A percentile compares a stretch with the other conserved stretches of the same genome.
phyloP scores from a whole-genome alignment of 495 filamentous ascomycete genomes.

The Trichoderma virens region DNA sequence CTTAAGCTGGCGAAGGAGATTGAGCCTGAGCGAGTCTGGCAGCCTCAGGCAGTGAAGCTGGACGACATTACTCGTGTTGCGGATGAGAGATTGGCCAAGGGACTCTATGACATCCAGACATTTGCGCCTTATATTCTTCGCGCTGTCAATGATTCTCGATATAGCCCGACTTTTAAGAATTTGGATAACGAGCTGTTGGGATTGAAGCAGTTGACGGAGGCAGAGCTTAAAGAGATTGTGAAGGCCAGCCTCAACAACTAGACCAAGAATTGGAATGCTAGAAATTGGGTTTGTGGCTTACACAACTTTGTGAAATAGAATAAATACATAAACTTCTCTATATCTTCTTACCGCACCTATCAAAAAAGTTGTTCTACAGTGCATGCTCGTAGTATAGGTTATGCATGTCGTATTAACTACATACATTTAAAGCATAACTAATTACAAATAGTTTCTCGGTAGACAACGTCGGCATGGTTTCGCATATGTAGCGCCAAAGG shows the following conservation, averaged over 20 bases:
- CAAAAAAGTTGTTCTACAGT: no score
- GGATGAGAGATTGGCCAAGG: conserved; percentile 18
- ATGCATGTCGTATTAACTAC: no score
- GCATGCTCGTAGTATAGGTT: no score
- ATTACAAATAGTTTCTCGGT: not conserved
- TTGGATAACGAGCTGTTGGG: conserved; percentile 19
- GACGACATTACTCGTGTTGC: conserved; percentile 8
- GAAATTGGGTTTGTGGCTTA: not conserved
- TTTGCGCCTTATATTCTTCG: conserved; percentile 22
- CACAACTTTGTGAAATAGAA: not conserved
- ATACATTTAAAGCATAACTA: not conserved
- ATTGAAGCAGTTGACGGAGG: conserved; percentile 13
- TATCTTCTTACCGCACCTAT: no score
- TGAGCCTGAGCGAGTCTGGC: conserved; percentile 11
- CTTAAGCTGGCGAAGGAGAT: conserved; percentile 16
- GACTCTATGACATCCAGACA: conserved; percentile 14
- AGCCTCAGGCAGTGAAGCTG: conserved; percentile 6
- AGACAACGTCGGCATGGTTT: not conserved
- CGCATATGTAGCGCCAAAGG: not conserved
- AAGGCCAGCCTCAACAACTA: not conserved
- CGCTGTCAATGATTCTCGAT: conserved; percentile 31
- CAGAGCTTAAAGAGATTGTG: conserved; percentile 12
- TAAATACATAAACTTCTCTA: no score
- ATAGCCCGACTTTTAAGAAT: conserved; percentile 15
- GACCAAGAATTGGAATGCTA: not conserved